Percentiles rank a stretch among this genome's conserved stretches.
phyloP scores from a whole-genome alignment of 768 basidiomycete species.

The Tulasnella calospora region DNA sequence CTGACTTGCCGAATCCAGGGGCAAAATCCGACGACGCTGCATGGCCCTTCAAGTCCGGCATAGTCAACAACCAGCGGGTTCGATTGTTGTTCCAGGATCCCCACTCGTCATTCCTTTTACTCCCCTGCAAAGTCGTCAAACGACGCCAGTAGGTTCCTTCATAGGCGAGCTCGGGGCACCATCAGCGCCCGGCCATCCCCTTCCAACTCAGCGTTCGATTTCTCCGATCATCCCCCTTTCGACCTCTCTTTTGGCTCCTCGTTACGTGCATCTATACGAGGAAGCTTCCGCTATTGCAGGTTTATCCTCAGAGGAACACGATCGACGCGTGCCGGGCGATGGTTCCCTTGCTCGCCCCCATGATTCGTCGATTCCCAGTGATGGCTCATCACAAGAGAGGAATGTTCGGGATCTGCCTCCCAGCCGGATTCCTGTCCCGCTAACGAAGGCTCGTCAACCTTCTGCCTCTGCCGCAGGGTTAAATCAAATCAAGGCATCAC shows the following conservation, averaged over 20 bases:
- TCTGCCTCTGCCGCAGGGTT: background rate
- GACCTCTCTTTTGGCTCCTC: slow-evolving; percentile 13
- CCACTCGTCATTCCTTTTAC: slow-evolving; percentile 17
- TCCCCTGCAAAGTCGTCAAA: slow-evolving; percentile 15
- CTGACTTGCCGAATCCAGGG: background rate
- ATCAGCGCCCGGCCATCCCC: background rate
- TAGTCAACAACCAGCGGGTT: slow-evolving; percentile 9
- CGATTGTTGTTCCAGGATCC: slow-evolving; percentile 14
- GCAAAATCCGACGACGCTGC: slow-evolving; percentile 18
- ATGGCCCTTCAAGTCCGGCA: slow-evolving; percentile 24
- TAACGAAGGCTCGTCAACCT: background rate
- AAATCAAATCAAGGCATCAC: background rate
- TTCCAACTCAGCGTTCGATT: background rate
- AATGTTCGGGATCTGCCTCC: background rate
- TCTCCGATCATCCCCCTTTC: background rate
- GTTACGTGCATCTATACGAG: slow-evolving; percentile 13
- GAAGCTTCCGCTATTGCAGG: slow-evolving; percentile 22
- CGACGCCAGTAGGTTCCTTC: background rate
- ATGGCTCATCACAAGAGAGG: background rate
- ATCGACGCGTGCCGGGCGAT: background rate
- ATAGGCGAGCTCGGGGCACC: background rate
- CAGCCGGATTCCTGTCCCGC: slow-evolving; percentile 10
- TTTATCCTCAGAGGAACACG: background rate
- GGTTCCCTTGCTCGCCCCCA: background rate
- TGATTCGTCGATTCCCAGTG: background rate